Evolutionary conservation across 2,329 filamentous ascomycete genomes (phyloP).

Genomic region (Fusarium paranaense): DNA sequence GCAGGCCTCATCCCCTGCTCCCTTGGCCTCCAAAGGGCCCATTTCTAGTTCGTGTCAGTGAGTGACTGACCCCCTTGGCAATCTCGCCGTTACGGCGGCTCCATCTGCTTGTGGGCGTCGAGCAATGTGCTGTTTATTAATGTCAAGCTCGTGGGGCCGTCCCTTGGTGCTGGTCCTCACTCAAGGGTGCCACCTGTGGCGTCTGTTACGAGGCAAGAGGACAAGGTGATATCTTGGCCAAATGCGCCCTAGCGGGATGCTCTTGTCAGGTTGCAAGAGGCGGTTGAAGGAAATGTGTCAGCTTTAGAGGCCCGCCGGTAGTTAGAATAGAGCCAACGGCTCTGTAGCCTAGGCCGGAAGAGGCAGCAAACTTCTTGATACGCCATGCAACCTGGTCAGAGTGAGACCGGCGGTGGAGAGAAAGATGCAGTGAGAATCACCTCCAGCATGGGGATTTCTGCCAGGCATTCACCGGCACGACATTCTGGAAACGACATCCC

Average conservation of each 20-base stretch:
- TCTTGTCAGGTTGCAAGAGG: conserved; percentile 1
- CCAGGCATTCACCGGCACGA: conserved; percentile 17
- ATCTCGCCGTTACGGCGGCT: conserved; percentile 26
- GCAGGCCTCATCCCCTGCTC: conserved; percentile 20
- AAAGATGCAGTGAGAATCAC: conserved; percentile 2
- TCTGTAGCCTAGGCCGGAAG: conserved; percentile 20
- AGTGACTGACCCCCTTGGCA: conserved; percentile 33
- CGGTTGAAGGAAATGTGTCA: conserved; percentile 14
- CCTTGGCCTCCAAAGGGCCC: conserved; percentile 20
- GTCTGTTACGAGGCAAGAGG: conserved; percentile 13
- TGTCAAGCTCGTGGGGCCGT: conserved; percentile 34
- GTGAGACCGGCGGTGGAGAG: conserved; percentile 22
- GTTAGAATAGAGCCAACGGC: conserved; percentile 34
- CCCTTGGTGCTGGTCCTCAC: conserved; percentile 12
- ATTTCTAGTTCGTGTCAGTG: conserved; percentile 35
- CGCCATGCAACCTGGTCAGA: conserved; percentile 5
- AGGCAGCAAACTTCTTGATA: conserved; percentile 18
- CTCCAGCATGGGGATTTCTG: not conserved
- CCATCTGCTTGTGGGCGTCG: conserved; percentile 10
- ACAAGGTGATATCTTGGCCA: conserved; percentile 19
- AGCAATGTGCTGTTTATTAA: conserved; percentile 29
- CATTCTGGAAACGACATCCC: conserved; percentile 14
- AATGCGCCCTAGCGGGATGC: conserved; percentile 10
- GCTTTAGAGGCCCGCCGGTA: conserved; percentile 17
- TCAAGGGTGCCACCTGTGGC: conserved; percentile 23